Evolutionary conservation across 352 stramenopile species (phyloP), one percentile per base, ranked within the genome.

Genomic region (Globisporangium abappressorium): DNA sequence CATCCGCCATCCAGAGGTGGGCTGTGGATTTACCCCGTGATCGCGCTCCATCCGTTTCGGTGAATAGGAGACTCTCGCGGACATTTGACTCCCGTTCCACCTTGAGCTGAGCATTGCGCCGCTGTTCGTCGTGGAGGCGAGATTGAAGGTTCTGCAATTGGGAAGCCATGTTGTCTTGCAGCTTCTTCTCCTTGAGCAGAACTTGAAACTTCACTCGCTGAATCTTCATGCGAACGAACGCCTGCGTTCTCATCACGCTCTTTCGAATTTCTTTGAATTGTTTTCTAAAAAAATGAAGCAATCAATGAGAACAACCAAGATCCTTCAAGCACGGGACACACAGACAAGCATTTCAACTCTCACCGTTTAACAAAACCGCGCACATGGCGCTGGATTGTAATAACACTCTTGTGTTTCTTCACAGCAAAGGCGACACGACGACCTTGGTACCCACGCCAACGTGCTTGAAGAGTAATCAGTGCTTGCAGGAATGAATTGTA

Each of bases 1-100:
- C 85, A 68, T 95, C 88, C 65, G 87, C 85, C 84, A 95, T 95
- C 86, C 87, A 93, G 41, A 90, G 56, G 38, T 94, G 83, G 9
- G 87, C 80, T 24, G 81, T 85, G 24, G 87, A 95, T 49, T 81
- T 80, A 4, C 83, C 72, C 3, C 84, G 78, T 55, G 79, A 76
- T 15, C 77, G 80, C 8, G 71, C 69, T 2, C 71, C 79, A 61
- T 78, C 81, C 5, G 57, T 77, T 61, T 89, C 78, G 30, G 63
- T 47, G 59, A 75, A 82, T 6, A 80, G 59, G 22, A 84, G 68
- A 30, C 79, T 88, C 28, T 89, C 78, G 12, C 78, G 77, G 14
- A 72, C 75, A 12, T 71, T 73, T 22, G 75, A 84, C 28, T 83
- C 54, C 14, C 75, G 66, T 60, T 84, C 77, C 51, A 82, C 74